Conservation (phyloP, 2,329 filamentous ascomycete species). For the Nectriaceae sp. region DNA sequence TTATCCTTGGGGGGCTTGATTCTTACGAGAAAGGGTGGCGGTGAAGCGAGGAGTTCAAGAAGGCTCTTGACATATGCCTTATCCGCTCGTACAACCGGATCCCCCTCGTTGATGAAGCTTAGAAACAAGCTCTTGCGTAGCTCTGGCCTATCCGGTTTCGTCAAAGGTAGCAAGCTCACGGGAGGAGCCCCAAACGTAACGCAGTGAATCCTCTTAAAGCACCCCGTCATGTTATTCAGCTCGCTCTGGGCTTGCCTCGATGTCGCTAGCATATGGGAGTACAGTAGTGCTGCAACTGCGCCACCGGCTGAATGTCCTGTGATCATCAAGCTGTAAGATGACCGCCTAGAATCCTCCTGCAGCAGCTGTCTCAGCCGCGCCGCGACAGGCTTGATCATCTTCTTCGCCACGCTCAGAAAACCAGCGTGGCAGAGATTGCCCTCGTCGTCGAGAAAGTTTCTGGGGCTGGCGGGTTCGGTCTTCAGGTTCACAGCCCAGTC, state of each 20-base stretch:
- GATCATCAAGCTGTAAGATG: conserved; percentile 71
- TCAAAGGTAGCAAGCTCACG: conserved; percentile 69
- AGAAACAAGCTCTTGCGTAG: conserved; percentile 72
- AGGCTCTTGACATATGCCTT: conserved; percentile 73
- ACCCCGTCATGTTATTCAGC: conserved; percentile 66
- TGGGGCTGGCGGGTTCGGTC: conserved; percentile 64
- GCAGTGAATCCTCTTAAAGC: conserved; percentile 81
- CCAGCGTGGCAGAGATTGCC: conserved; percentile 80
- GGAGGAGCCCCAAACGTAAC: conserved; percentile 85
- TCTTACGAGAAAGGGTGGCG: conserved; percentile 44
- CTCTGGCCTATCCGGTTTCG: conserved; percentile 53
- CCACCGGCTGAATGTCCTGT: conserved; percentile 88
- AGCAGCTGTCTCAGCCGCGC: conserved; percentile 68
- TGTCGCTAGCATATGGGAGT: conserved; percentile 75
- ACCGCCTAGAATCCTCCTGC: conserved; percentile 68
- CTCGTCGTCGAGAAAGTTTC: conserved; percentile 73
- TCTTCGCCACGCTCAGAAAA: conserved; percentile 73
- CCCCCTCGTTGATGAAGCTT: conserved; percentile 82
- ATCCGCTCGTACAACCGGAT: conserved; percentile 77
- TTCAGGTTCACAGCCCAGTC: conserved; percentile 88
- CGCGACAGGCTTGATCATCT: conserved; percentile 75
- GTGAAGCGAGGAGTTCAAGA: conserved; percentile 67
- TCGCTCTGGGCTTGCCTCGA: conserved; percentile 61
- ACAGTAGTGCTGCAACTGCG: conserved; percentile 78
- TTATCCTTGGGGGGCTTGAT: background rate